Conservation (phyloP, 306 rosid genomes). For the Quercus engelmannii region DNA sequence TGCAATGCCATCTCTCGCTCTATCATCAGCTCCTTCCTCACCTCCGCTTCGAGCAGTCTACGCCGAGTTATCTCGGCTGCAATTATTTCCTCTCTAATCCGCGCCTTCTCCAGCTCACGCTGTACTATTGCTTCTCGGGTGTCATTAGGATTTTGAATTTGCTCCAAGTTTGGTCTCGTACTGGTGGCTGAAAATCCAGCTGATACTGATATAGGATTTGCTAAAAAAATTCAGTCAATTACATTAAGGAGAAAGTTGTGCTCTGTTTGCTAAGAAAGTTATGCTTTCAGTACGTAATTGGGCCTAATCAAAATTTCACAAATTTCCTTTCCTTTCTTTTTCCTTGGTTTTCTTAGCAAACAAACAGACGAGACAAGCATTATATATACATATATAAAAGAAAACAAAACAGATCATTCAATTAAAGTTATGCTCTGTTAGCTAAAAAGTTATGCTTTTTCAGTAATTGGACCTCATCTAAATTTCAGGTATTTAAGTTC, state of each 20-base stretch:
- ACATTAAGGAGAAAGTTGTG: not conserved
- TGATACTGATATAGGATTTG: not conserved
- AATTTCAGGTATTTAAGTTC: not conserved
- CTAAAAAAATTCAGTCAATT: not conserved
- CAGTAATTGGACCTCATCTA: not conserved
- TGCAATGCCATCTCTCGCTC: constrained; percentile 34
- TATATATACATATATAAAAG: no score
- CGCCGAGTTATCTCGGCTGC: constrained; percentile 30
- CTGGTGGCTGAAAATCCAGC: not conserved
- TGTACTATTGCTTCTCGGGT: constrained; percentile 8
- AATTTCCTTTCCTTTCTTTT: no score
- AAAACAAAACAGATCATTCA: no score
- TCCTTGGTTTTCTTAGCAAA: no score
- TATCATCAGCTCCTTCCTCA: constrained; percentile 43
- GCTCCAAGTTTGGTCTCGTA: not conserved
- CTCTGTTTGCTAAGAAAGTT: not conserved
- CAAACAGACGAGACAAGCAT: no score
- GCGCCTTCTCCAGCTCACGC: constrained; percentile 44
- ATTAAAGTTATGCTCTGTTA: no score
- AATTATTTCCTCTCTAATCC: constrained; percentile 42
- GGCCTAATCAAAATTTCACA: not conserved
- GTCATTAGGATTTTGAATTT: not conserved
- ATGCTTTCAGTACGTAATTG: not conserved
- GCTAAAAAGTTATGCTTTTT: not conserved
- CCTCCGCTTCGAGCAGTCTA: constrained; percentile 44